Evolutionary conservation across 1,284 basidiomycete genomes (phyloP).

Genomic region (Trichosporon asahii): DNA sequence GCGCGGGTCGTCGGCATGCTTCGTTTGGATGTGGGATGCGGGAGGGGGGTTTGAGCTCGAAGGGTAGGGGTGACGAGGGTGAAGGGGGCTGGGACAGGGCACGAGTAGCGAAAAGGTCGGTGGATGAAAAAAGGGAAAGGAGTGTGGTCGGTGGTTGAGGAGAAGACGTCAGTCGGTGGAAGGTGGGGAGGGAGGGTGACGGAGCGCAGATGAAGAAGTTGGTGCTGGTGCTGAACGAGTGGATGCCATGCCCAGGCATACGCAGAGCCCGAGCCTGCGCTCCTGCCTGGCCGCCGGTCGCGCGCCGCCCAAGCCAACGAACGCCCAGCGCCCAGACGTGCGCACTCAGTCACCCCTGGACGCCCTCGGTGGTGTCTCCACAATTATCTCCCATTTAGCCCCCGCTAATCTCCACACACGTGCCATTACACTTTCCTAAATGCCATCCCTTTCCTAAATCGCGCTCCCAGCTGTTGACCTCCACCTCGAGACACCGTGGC

Average conservation of each 20-base stretch:
- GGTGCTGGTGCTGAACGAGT: neutral
- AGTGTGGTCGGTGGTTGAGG: neutral
- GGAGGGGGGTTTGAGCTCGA: neutral
- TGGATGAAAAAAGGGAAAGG: constrained; percentile 3
- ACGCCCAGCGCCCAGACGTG: no score
- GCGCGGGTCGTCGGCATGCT: constrained; percentile 40
- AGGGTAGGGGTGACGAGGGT: neutral
- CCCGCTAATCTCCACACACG: neutral
- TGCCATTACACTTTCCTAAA: neutral
- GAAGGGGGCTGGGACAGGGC: neutral
- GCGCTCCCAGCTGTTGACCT: neutral
- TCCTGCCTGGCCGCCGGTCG: neutral
- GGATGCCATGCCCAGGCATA: neutral
- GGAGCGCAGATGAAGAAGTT: constrained; percentile 2
- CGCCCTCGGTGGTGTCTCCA: no score
- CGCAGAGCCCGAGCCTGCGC: neutral
- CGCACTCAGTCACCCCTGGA: no score
- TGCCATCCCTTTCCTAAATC: neutral
- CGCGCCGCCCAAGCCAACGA: neutral
- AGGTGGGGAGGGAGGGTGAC: neutral
- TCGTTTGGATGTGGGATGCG: neutral
- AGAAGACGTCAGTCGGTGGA: neutral
- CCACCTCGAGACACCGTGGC: constrained; percentile 3
- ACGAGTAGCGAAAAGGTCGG: neutral
- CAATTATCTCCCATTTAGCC: neutral